Base-by-base conservation (phyloP, 768 basidiomycete genomes). In the Phaffia australis region DNA sequence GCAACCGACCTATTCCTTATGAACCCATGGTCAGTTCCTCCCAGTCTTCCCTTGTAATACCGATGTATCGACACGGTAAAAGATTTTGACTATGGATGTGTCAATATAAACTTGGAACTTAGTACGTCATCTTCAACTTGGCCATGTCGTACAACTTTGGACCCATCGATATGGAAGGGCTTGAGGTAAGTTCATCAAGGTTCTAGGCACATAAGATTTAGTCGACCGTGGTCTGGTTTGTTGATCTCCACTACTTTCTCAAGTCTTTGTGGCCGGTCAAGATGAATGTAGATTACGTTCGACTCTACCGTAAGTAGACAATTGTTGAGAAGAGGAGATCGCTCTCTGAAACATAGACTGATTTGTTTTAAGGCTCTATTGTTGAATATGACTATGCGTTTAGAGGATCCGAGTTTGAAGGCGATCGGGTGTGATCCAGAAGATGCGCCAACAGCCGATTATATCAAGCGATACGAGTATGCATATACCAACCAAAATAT, bases 61-160 rank as follows among this genome's bases (percentile, higher is more conserved):
- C 23, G 14, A 25, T 47, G 7, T n/a, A 16, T 27, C 32, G 27
- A 54, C 27, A 15, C 16, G 29, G 2, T 14, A 7, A 25, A 42
- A 23, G 19, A 46, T 4, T 21, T 7, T 29, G 9, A 21, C 30
- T 15, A 9, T 35, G 21, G 25, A 25, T 42, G 50, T n/a, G 46
- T 60, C 32, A 32, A 27, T 19, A n/a, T 48, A 3, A 23, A 32
- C 21, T 54, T 27, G 14, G 25, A 3, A 32, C 30, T 16, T 23
- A 23, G 64, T 64, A 65, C 64, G 51, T 51, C 46, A 51, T 67
- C 29, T 63, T 67, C 48, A 69, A 69, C 42, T 49, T 69, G 32
- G 67, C 67, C 50, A 63, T 69, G 51, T 64, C 62, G 11, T 7
- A 23, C 14, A 69, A 69, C 52, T 69, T 69, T 52, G 67, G 67